These are phyloP conservation scores for Penicillium roqueforti DNA, from an alignment of 495 filamentous ascomycete genomes.

Conservation along the genomic window DNA sequence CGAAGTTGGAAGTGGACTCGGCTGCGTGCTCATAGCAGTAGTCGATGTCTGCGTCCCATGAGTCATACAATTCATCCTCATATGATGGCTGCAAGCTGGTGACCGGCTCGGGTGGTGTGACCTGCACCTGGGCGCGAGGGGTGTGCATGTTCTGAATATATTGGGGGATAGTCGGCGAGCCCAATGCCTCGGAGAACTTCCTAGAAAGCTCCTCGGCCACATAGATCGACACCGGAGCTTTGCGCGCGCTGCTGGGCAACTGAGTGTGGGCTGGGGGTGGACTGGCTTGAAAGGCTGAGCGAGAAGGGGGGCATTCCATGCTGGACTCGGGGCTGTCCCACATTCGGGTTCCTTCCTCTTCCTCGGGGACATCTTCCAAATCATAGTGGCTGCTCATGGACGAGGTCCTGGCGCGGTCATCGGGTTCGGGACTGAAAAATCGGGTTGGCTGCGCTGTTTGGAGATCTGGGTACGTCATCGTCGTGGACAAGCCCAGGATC, in stretches of 20 bases:
- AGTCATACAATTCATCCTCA: conserved; percentile 47
- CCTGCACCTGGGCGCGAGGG: conserved; percentile 10
- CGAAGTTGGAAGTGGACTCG: conserved; percentile 86
- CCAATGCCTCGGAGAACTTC: conserved; percentile 40
- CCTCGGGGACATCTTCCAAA: conserved; percentile 70
- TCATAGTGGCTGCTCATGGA: conserved; percentile 43
- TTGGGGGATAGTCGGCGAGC: conserved; percentile 39
- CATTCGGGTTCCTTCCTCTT: conserved; percentile 49
- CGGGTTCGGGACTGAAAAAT: conserved; percentile 30
- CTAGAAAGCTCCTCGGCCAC: conserved; percentile 33
- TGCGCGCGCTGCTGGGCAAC: conserved; percentile 14
- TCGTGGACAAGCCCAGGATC: conserved; percentile 34
- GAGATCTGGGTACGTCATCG: conserved; percentile 32
- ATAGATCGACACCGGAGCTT: conserved; percentile 29
- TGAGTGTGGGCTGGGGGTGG: conserved; percentile 6
- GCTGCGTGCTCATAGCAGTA: conserved; percentile 90
- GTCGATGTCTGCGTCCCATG: conserved; percentile 93
- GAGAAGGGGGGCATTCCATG: conserved; percentile 16
- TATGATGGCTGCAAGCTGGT: conserved; percentile 21
- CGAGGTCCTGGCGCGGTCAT: conserved; percentile 44
- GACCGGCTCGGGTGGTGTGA: conserved; percentile 11
- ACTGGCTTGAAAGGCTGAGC: conserved; percentile 17
- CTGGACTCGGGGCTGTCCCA: conserved; percentile 30
- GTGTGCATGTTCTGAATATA: conserved; percentile 8
- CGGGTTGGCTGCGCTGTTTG: conserved; percentile 21